Percentiles rank a stretch among this genome's conserved stretches.
phyloP scores from a whole-genome alignment of 495 filamentous ascomycete genomes.

The Penicillium arizonense region DNA sequence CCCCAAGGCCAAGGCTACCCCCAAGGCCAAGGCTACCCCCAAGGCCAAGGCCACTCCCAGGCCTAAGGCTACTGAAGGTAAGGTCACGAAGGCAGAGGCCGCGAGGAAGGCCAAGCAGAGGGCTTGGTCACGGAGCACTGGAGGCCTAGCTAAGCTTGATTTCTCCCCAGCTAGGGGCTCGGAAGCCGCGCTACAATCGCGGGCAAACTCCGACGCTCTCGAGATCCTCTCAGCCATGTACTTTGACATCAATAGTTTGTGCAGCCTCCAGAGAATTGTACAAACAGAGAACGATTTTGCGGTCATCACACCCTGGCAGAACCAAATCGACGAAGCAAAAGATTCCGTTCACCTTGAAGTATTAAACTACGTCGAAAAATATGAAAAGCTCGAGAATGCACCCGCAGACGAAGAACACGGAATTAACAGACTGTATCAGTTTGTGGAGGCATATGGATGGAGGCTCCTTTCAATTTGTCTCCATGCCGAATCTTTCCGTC shows the following conservation, averaged over 20 bases:
- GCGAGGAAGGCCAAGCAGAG: not conserved
- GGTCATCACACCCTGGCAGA: too few relatives aligned
- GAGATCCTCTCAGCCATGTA: constrained; percentile 19
- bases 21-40: too few relatives aligned
- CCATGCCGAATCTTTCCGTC: constrained; percentile 30
- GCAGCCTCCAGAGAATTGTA: not conserved
- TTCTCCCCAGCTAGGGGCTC: not conserved
- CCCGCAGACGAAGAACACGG: too few relatives aligned
- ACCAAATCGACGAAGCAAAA: too few relatives aligned
- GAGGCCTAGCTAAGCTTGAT: not conserved
- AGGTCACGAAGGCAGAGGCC: too few relatives aligned
- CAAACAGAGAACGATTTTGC: not conserved
- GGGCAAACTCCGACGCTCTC: not conserved
- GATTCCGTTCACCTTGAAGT: too few relatives aligned
- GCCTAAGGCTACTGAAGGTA: too few relatives aligned
- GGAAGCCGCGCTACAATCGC: not conserved
- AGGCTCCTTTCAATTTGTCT: constrained; percentile 34
- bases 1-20: too few relatives aligned
- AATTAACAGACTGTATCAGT: not conserved
- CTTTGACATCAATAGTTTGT: constrained; percentile 15
- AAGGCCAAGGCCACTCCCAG: too few relatives aligned
- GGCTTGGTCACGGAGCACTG: not conserved
- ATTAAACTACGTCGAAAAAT: too few relatives aligned
- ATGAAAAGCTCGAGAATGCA: too few relatives aligned
- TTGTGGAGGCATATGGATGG: constrained; percentile 22